These are phyloP conservation scores for Hypomyces rosellus DNA, from an alignment of 2,329 filamentous ascomycete species.

Conservation along the genomic window DNA sequence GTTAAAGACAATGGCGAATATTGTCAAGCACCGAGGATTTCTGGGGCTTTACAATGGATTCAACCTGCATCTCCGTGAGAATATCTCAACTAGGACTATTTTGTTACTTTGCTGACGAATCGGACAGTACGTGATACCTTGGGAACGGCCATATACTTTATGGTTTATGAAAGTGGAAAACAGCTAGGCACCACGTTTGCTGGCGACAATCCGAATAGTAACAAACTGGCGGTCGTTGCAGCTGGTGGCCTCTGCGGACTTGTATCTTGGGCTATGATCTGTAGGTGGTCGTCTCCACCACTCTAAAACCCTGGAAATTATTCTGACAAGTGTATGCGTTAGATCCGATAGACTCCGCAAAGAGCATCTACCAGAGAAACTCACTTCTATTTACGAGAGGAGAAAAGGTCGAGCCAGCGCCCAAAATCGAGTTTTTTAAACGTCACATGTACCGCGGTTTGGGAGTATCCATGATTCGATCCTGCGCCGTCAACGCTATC, in stretches of 20 bases:
- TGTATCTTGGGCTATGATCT: conserved; percentile 72
- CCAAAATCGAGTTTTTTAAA: conserved; percentile 73
- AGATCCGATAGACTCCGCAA: conserved; percentile 74
- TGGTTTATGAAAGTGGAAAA: conserved; percentile 82
- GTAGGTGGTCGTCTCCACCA: conserved; percentile 39
- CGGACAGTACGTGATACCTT: conserved; percentile 70
- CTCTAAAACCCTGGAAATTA: not conserved
- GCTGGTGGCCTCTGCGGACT: conserved; percentile 78
- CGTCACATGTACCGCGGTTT: conserved; percentile 75
- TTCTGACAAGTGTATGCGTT: not conserved
- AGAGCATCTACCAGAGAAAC: conserved; percentile 80
- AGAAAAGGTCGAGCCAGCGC: conserved; percentile 56
- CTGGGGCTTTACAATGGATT: conserved; percentile 75
- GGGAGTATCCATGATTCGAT: conserved; percentile 75
- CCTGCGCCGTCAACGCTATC: conserved; percentile 77
- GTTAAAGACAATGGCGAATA: conserved; percentile 67
- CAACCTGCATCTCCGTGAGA: conserved; percentile 67
- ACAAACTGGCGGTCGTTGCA: conserved; percentile 69
- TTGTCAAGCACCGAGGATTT: conserved; percentile 67
- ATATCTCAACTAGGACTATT: not conserved
- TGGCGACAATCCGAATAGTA: conserved; percentile 65
- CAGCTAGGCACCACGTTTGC: conserved; percentile 71
- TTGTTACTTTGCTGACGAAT: conserved; percentile 11
- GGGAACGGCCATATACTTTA: conserved; percentile 80
- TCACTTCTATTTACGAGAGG: conserved; percentile 64